Evolutionary conservation across 2,329 filamentous ascomycete species (phyloP).

Genomic region (Paecilomyces sp.): DNA sequence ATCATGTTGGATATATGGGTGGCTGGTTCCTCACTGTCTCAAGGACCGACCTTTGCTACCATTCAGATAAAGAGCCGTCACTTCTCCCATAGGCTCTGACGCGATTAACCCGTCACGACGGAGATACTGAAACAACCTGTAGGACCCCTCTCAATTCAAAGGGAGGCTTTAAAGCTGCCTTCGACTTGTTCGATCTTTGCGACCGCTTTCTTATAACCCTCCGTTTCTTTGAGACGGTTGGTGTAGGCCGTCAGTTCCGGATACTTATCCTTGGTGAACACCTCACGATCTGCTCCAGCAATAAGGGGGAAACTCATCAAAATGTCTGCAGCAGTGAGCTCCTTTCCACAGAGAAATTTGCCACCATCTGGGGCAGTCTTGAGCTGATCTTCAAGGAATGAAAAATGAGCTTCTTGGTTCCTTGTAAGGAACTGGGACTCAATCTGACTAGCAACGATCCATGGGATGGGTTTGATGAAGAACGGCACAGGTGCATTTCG

Average conservation of each 20-base stretch:
- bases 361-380: constrained; percentile 32
- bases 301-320: constrained; percentile 41
- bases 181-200: constrained; percentile 36
- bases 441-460: constrained; percentile 43
- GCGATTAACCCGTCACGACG: background rate
- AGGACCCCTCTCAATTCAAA: background rate
- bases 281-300: constrained; percentile 23
- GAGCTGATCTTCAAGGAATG: constrained; percentile 40
- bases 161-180: constrained; percentile 15
- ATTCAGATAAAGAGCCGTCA: background rate
- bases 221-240: constrained; percentile 25
- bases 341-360: constrained; percentile 31
- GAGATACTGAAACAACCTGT: background rate
- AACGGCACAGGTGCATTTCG: constrained; percentile 54
- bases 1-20: background rate
- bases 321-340: constrained; percentile 40
- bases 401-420: constrained; percentile 35
- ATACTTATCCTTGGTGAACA: constrained; percentile 28
- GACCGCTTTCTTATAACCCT: constrained; percentile 33
- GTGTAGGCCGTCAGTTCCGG: constrained; percentile 32
- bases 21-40: background rate
- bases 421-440: constrained; percentile 32
- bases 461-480: constrained; percentile 60
- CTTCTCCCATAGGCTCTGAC: background rate
- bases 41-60: background rate